A percentile compares a stretch with the other conserved stretches of the same genome.
These are phyloP conservation scores for Ophiocordyceps australis DNA, from an alignment of 2,329 filamentous ascomycete species.

Conservation along the genomic window DNA sequence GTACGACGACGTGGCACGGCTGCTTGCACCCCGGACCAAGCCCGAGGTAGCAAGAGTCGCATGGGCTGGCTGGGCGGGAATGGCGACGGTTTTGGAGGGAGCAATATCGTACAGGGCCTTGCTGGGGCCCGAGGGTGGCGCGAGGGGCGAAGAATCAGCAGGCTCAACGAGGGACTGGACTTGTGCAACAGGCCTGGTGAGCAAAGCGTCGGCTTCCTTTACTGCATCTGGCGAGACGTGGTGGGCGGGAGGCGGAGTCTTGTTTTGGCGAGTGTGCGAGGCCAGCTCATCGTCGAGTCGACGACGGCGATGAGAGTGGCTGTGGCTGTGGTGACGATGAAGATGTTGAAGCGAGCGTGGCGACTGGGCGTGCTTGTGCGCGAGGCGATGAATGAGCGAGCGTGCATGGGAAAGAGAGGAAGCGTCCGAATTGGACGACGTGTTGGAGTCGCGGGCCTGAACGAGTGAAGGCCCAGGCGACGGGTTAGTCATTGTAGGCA, in stretches of 20 bases:
- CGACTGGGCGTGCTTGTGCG: too few relatives aligned
- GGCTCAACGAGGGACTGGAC: constrained; percentile 36
- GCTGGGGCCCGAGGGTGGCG: constrained; percentile 11
- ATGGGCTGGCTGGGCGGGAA: constrained; percentile 9
- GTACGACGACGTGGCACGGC: constrained; percentile 4
- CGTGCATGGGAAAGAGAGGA: constrained; percentile 5
- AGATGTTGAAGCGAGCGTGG: too few relatives aligned
- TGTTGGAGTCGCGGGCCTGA: constrained; percentile 12
- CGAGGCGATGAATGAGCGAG: constrained; percentile 4
- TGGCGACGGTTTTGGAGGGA: constrained; percentile 17
- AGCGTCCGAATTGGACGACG: too few relatives aligned
- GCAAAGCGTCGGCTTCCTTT: constrained; percentile 3
- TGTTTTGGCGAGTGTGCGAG: background rate
- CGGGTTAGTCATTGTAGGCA: constrained; percentile 16
- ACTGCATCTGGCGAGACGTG: constrained; percentile 2
- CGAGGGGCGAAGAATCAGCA: constrained; percentile 19
- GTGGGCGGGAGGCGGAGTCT: background rate
- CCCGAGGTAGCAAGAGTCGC: constrained; percentile 7
- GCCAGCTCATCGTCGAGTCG: background rate
- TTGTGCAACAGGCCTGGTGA: constrained; percentile 28
- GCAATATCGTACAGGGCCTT: constrained; percentile 17
- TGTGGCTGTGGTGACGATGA: constrained; percentile 4
- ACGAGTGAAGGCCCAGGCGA: constrained; percentile 17
- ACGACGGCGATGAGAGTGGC: constrained; percentile 5
- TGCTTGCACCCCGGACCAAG: constrained; percentile 6